phyloP scores from a whole-genome alignment of 495 filamentous ascomycete genomes.

The Xanthoparmelia taractica region DNA sequence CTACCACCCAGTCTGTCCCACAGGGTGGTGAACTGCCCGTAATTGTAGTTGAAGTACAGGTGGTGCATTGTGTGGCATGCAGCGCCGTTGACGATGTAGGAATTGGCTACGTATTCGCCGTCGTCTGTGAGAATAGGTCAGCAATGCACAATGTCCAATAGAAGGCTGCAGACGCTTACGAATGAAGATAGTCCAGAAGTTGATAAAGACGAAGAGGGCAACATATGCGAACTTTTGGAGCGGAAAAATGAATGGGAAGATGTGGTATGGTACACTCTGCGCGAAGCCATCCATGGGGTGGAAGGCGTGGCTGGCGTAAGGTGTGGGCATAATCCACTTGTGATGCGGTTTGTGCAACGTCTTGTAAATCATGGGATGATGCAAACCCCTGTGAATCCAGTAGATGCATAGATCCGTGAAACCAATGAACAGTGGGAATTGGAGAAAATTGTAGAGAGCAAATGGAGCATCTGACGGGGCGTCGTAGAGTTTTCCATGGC shows the following conservation, averaged over 20 bases:
- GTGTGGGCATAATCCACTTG: slow-evolving; percentile 99
- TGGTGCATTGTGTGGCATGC: slow-evolving; percentile 97
- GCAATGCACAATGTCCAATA: not conserved
- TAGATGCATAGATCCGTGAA: slow-evolving; percentile 96
- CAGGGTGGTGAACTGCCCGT: slow-evolving; percentile 90
- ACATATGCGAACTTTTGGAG: slow-evolving; percentile 87
- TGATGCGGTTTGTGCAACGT: slow-evolving; percentile 92
- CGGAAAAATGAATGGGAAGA: slow-evolving; percentile 90
- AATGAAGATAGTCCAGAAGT: slow-evolving; percentile 96
- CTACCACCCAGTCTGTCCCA: slow-evolving; percentile 89
- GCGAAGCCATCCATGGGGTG: slow-evolving; percentile 89
- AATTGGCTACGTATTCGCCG: slow-evolving; percentile 88
- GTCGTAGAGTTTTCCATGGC: slow-evolving; percentile 84
- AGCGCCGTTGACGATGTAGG: slow-evolving; percentile 83
- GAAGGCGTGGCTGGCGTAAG: slow-evolving; percentile 87
- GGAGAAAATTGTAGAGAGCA: slow-evolving; percentile 67
- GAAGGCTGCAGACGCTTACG: slow-evolving; percentile 33
- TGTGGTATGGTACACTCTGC: slow-evolving; percentile 88
- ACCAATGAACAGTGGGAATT: slow-evolving; percentile 84
- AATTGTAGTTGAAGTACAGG: slow-evolving; percentile 98
- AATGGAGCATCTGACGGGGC: slow-evolving; percentile 62
- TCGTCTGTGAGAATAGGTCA: slow-evolving; percentile 48
- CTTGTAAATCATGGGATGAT: slow-evolving; percentile 80
- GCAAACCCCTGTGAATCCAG: slow-evolving; percentile 86
- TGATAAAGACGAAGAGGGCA: slow-evolving; percentile 81